Conservation (phyloP, 106 monocot species). For the Triglochin maritima region DNA sequence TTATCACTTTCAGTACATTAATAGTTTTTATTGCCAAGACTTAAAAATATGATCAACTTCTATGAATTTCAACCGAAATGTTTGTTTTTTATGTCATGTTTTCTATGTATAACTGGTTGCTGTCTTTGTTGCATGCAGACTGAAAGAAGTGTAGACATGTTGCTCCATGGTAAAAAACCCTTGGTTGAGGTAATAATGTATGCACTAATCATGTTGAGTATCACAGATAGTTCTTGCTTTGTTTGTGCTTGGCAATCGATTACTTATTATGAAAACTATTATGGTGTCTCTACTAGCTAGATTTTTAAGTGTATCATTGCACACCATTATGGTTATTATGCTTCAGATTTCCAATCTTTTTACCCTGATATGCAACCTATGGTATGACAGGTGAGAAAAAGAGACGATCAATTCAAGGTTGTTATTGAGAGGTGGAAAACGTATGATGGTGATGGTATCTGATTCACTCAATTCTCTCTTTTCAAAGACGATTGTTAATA, state of each 20-base stretch:
- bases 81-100: background rate
- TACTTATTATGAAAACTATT: background rate
- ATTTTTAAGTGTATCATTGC: no score
- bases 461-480: background rate
- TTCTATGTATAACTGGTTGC: background rate
- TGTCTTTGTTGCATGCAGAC: conserved; percentile 40
- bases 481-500: no score
- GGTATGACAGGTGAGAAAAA: conserved; percentile 53
- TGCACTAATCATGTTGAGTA: no score
- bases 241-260: background rate
- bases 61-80: no score
- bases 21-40: no score
- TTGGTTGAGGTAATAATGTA: conserved; percentile 65
- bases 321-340: no score
- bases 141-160: conserved; percentile 86
- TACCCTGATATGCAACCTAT: background rate
- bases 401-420: conserved; percentile 73
- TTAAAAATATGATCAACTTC: no score
- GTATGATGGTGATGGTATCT: conserved; percentile 78
- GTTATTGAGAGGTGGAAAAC: conserved; percentile 83
- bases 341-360: background rate
- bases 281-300: no score
- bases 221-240: background rate
- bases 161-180: conserved; percentile 79
- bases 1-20: no score